Conservation (phyloP, 2,329 filamentous ascomycete species). For the Exophiala spinifera region DNA sequence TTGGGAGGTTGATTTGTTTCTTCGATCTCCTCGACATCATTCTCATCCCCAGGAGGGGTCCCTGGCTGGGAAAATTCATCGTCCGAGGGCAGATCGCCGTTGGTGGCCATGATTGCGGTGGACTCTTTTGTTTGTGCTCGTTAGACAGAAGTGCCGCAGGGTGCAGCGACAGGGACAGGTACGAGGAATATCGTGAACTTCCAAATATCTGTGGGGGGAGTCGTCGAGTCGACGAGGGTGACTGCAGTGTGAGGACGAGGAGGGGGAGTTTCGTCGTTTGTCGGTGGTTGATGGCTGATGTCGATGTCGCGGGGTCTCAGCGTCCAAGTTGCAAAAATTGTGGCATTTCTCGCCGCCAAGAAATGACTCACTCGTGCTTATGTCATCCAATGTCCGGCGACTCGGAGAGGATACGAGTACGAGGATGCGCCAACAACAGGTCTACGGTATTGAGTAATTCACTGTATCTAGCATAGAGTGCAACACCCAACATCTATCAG, state of each 20-base stretch:
- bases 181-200: too few relatives aligned
- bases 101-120: conserved; percentile 30
- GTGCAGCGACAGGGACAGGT: too few relatives aligned
- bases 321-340: not conserved
- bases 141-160: too few relatives aligned
- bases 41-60: conserved; percentile 45
- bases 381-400: too few relatives aligned
- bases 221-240: not conserved
- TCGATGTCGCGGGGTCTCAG: not conserved
- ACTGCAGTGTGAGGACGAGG: not conserved
- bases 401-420: too few relatives aligned
- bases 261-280: not conserved
- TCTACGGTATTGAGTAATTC: too few relatives aligned
- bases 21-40: conserved; percentile 57
- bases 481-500: too few relatives aligned
- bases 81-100: conserved; percentile 44
- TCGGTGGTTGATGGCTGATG: too few relatives aligned
- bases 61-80: conserved; percentile 51
- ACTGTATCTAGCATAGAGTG: too few relatives aligned
- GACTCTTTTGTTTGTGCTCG: not conserved
- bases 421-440: too few relatives aligned
- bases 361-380: not conserved
- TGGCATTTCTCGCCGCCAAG: not conserved
- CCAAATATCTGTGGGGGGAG: too few relatives aligned
- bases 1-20: conserved; percentile 66